Evolutionary conservation across 2,329 filamentous ascomycete genomes (phyloP), one percentile per base, ranked within the genome.

Genomic region (Paecilomyces fulvus): DNA sequence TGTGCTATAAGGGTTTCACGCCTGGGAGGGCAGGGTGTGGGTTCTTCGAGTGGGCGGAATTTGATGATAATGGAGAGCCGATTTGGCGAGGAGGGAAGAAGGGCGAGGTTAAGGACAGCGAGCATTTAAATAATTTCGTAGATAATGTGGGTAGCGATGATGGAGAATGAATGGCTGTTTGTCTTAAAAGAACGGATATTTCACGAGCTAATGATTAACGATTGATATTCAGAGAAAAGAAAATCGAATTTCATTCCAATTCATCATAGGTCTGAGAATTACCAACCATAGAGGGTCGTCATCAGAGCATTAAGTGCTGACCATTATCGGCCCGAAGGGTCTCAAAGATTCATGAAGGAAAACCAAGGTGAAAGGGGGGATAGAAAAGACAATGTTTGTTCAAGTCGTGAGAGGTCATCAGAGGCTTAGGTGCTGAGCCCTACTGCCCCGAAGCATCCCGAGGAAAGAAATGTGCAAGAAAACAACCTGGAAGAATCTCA

Each of bases 31-130:
- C 84, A 43, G 84, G 82, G 4, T 96, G 91, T 66, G 77, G 80
- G 0, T 94, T 87, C 65, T 95, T 96, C 63, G 80, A 88, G 59
- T 96, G 91, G 91, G 90, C 88, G 0, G 82, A 86, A 55, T 95
- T 96, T 71, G 86, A 92, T 63, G 85, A 95, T 33, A 87, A 96
- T 69, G 92, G 92, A 1, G 84, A 89, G 63, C 91, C 92, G 0
- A 76, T 84, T 1, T 89, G 86, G 84, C 68, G 54, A 21, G 61
- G 56, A 43, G 58, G 61, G 31, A 52, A 43, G 10, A 56, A 46
- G 51, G 52, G 54, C 14, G 61, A 68, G 30, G 14, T 43, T 49
- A 53, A 49, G 21, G 21, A 28, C 6, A 12, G 14, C 20, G 37
- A 43, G n/a, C 37, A 9, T 17, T n/a, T 50, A 25, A 50, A 21